phyloP scores from a whole-genome alignment of 2,329 filamentous ascomycete species.

The Emmonsiellopsis sp. region DNA sequence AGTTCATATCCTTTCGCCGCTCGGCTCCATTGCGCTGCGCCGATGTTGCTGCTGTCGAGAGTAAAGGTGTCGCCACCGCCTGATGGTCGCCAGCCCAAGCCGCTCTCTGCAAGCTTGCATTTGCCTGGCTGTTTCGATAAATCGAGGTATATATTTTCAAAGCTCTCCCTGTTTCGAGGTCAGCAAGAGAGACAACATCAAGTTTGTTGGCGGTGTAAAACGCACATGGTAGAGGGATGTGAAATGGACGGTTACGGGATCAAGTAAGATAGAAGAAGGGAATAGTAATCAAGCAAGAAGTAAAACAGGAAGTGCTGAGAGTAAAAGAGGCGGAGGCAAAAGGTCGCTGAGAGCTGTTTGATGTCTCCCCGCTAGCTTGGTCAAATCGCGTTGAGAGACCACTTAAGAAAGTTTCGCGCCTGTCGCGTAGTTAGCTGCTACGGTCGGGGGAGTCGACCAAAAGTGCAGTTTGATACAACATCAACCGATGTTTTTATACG shows the following conservation, averaged over 20 bases:
- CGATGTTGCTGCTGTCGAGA: constrained; percentile 77
- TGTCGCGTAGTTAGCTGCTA: not conserved
- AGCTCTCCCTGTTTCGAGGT: constrained; percentile 60
- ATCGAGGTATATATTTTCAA: constrained; percentile 95
- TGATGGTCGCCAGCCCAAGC: constrained; percentile 89
- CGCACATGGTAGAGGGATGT: constrained; percentile 8
- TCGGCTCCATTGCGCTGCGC: constrained; percentile 85
- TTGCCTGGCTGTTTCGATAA: constrained; percentile 86
- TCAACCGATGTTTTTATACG: not conserved
- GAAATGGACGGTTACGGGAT: not conserved
- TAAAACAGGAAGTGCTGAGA: not conserved
- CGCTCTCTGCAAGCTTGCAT: constrained; percentile 89
- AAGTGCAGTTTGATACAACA: not conserved
- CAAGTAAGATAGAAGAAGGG: not conserved
- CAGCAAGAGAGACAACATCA: not conserved
- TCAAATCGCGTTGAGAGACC: constrained; percentile 1
- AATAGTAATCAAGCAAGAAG: not conserved
- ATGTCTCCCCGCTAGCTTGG: not conserved
- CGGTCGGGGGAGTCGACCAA: not conserved
- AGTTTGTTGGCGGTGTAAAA: not conserved
- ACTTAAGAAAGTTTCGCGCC: constrained; percentile 1
- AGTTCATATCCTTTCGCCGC: constrained; percentile 88
- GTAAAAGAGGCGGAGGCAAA: not conserved
- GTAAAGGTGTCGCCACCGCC: constrained; percentile 88
- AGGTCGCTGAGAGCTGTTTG: not conserved